A percentile compares a stretch with the other conserved stretches of the same genome.
These are phyloP conservation scores for Eimeria maxima DNA, from an alignment of 169 alveolate genomes.

Conservation along the genomic window DNA sequence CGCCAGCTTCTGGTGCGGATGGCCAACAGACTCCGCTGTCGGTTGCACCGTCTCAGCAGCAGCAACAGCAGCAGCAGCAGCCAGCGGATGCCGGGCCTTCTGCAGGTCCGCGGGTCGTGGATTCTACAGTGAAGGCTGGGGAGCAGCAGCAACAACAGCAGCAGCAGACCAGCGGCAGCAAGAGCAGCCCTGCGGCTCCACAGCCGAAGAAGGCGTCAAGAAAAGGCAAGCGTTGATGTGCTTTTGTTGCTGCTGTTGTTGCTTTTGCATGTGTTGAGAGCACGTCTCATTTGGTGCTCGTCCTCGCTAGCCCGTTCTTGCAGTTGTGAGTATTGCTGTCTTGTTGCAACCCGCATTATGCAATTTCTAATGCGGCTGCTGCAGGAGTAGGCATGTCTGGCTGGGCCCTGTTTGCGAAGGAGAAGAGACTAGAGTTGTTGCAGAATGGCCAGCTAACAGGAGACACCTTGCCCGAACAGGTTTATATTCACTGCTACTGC, in stretches of 20 bases:
- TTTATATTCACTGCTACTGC: background rate
- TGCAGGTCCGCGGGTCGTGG: background rate
- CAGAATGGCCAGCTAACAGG: slow-evolving; percentile 76
- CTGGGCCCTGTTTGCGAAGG: slow-evolving; percentile 81
- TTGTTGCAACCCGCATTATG: background rate
- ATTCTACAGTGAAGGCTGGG: background rate
- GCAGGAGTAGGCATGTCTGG: slow-evolving; percentile 80
- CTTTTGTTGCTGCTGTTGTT: background rate
- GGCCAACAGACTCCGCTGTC: background rate
- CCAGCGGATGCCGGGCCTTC: background rate
- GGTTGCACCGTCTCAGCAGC: slow-evolving; percentile 27
- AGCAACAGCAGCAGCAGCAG: slow-evolving; percentile 43
- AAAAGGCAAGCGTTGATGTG: background rate
- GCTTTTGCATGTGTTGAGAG: background rate
- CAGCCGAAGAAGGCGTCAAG: slow-evolving; percentile 38
- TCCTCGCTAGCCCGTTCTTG: background rate
- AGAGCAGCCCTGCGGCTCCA: background rate
- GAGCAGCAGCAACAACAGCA: slow-evolving; percentile 18
- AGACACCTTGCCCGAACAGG: slow-evolving; percentile 81
- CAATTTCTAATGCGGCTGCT: background rate
- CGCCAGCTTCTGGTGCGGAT: background rate
- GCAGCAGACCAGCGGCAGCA: slow-evolving; percentile 32
- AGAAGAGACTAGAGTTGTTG: slow-evolving; percentile 69
- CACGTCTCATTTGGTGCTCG: background rate
- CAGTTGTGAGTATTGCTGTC: background rate